These are phyloP conservation scores for Epichloe gansuensis DNA, from an alignment of 2,329 filamentous ascomycete genomes.

Conservation along the genomic window DNA sequence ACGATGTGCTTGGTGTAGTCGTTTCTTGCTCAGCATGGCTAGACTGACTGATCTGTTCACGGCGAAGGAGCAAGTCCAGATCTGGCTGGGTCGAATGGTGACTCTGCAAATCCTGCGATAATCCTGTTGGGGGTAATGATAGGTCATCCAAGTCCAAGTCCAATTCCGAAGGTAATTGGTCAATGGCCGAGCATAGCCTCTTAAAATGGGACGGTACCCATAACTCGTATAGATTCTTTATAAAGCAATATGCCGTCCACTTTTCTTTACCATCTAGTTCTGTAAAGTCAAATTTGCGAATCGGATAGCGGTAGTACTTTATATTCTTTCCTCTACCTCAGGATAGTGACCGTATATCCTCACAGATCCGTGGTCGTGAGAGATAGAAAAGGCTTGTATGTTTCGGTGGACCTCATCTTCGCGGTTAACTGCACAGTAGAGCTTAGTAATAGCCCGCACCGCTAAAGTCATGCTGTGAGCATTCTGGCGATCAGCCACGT, in stretches of 20 bases:
- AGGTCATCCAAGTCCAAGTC: neutral
- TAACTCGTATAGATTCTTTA: neutral
- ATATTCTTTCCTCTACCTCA: no score
- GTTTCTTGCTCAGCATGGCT: neutral
- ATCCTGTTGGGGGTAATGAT: neutral
- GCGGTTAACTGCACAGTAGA: no score
- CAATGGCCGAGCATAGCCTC: neutral
- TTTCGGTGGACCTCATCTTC: no score
- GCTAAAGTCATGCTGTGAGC: no score
- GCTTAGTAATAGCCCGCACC: no score
- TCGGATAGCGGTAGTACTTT: no score
- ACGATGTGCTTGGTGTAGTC: neutral
- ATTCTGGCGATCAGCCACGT: no score
- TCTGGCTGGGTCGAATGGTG: neutral
- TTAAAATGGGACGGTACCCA: neutral
- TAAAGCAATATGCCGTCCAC: neutral
- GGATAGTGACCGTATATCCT: no score
- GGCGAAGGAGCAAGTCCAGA: neutral
- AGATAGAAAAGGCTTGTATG: no score
- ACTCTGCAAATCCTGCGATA: neutral
- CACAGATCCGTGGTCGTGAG: no score
- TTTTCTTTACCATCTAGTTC: neutral
- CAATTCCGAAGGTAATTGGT: neutral
- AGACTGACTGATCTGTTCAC: neutral
- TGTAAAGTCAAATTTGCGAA: neutral